phyloP scores from a whole-genome alignment of 2,329 filamentous ascomycete species.

The Talaromyces piceae region DNA sequence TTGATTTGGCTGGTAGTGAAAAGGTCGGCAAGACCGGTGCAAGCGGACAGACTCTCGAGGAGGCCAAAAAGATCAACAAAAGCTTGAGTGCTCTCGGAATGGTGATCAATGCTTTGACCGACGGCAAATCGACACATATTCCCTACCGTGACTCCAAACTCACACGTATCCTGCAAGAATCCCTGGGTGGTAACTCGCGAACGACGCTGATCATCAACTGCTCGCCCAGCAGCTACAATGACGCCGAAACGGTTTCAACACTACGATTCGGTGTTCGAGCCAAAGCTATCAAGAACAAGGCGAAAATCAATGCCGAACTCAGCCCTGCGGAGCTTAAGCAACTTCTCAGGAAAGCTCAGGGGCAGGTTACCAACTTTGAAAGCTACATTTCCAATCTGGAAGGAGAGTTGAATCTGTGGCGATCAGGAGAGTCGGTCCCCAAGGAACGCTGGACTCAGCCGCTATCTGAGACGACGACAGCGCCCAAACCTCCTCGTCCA shows the following conservation, averaged over 20 bases:
- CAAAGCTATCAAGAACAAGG: slow-evolving; percentile 99
- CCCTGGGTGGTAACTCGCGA: slow-evolving; percentile 90
- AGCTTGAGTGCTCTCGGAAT: slow-evolving; percentile 95
- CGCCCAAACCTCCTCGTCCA: slow-evolving; percentile 39
- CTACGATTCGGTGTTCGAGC: slow-evolving; percentile 91
- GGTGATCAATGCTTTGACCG: slow-evolving; percentile 96
- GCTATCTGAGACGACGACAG: slow-evolving; percentile 47
- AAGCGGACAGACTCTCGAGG: slow-evolving; percentile 92
- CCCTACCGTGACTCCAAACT: slow-evolving; percentile 98
- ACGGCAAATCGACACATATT: slow-evolving; percentile 92
- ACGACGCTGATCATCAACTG: slow-evolving; percentile 99
- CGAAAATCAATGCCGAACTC: slow-evolving; percentile 97
- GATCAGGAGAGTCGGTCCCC: slow-evolving; percentile 77
- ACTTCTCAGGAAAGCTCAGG: slow-evolving; percentile 85
- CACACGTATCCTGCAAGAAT: slow-evolving; percentile 94
- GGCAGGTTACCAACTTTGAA: slow-evolving; percentile 81
- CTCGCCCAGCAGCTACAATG: slow-evolving; percentile 98
- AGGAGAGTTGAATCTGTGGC: slow-evolving; percentile 78
- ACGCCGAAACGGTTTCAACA: slow-evolving; percentile 86
- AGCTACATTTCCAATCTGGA: slow-evolving; percentile 77
- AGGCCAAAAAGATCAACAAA: slow-evolving; percentile 99
- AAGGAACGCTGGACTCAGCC: slow-evolving; percentile 80
- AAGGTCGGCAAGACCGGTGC: slow-evolving; percentile 98
- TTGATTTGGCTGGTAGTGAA: slow-evolving; percentile 96
- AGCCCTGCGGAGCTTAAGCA: slow-evolving; percentile 92